A percentile compares a stretch with the other conserved stretches of the same genome.
Evolutionary conservation across 257 asterid species (phyloP).

Genomic region (Henckelia pumila): DNA sequence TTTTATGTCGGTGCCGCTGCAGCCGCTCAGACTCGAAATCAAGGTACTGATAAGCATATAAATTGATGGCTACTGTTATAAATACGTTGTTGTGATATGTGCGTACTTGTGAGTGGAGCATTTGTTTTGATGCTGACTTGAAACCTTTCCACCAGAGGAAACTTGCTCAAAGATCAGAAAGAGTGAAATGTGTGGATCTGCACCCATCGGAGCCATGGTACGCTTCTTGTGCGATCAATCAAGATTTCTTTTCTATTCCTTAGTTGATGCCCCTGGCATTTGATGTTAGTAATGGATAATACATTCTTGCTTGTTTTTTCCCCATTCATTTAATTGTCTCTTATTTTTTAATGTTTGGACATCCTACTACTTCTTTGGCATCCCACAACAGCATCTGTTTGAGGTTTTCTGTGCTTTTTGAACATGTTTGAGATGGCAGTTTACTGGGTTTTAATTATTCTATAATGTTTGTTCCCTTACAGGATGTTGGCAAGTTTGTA

Average conservation of each 20-base stretch:
- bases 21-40: constrained; percentile 61
- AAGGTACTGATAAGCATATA: constrained; percentile 36
- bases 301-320: not conserved
- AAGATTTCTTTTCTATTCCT: not conserved
- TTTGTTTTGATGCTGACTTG: constrained; percentile 28
- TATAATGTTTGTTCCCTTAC: constrained; percentile 25
- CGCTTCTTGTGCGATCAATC: constrained; percentile 7
- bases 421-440: constrained; percentile 8
- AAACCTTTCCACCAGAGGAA: constrained; percentile 43
- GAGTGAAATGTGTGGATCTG: constrained; percentile 68
- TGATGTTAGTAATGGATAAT: not conserved
- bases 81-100: not conserved
- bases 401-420: constrained; percentile 4
- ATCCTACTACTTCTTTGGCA: not conserved
- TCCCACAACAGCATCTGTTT: not conserved
- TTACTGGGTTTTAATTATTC: constrained; percentile 16
- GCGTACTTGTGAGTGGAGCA: constrained; percentile 24
- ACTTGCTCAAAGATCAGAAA: constrained; percentile 67
- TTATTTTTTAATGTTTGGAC: not conserved
- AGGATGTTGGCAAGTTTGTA: constrained; percentile 94
- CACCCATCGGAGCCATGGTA: constrained; percentile 81
- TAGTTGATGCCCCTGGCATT: constrained; percentile 10
- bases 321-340: not conserved
- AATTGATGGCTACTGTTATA: constrained; percentile 10
- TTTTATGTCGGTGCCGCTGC: constrained; percentile 27